A percentile compares a stretch with the other conserved stretches of the same genome.
These are phyloP conservation scores for Penicillium sp. DNA, from an alignment of 2,329 filamentous ascomycete genomes.

Conservation along the genomic window DNA sequence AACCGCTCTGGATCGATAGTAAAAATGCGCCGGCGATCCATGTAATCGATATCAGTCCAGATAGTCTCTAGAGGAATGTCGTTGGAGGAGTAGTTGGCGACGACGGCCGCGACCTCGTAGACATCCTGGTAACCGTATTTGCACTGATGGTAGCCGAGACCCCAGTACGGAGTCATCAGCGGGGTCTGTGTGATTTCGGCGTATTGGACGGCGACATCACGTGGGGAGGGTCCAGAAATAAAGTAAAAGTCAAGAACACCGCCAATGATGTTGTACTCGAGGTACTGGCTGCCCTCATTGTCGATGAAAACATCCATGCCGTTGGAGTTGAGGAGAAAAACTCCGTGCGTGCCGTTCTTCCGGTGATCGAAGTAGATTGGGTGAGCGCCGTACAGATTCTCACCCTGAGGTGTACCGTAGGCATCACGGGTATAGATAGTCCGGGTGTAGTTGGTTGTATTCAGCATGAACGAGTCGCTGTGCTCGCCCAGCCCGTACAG, in stretches of 20 bases:
- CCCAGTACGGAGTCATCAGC: conserved; percentile 60
- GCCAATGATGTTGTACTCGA: conserved; percentile 72
- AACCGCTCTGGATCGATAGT: conserved; percentile 40
- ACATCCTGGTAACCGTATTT: conserved; percentile 59
- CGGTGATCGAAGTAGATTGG: conserved; percentile 68
- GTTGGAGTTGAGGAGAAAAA: conserved; percentile 66
- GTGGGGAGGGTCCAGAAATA: conserved; percentile 53
- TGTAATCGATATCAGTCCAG: conserved; percentile 46
- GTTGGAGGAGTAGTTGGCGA: conserved; percentile 41
- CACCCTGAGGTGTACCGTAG: conserved; percentile 55
- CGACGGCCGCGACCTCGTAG: conserved; percentile 42
- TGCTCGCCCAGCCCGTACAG: conserved; percentile 73
- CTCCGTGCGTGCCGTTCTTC: conserved; percentile 54
- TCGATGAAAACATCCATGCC: conserved; percentile 70
- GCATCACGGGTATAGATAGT: conserved; percentile 65
- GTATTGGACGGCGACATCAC: conserved; percentile 56
- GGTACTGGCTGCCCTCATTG: conserved; percentile 56
- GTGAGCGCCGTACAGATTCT: conserved; percentile 66
- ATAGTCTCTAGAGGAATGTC: conserved; percentile 44
- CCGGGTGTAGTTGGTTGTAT: conserved; percentile 62
- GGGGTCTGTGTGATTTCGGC: conserved; percentile 49
- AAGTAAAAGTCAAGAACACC: conserved; percentile 68
- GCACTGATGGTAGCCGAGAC: conserved; percentile 59
- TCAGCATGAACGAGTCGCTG: conserved; percentile 63
- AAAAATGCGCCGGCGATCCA: conserved; percentile 39